These are phyloP conservation scores for Vitis hybrid DNA, from an alignment of 177 flowering plant genomes.

Conservation along the genomic window DNA sequence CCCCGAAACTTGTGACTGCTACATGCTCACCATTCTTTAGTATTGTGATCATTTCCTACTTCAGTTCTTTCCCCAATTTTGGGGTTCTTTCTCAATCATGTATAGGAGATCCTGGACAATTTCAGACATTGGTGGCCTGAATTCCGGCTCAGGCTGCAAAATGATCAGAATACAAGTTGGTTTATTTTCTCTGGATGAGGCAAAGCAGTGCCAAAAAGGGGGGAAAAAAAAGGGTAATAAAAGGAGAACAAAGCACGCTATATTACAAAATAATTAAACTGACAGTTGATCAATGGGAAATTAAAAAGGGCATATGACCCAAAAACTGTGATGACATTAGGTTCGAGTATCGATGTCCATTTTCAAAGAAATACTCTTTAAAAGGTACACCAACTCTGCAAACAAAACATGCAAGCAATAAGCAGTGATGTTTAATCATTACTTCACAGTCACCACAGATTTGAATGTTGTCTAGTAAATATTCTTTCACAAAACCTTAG, in stretches of 20 bases:
- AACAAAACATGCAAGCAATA: too few species aligned
- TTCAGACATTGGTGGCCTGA: constrained; percentile 72
- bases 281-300: too few species aligned
- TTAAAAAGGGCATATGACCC: too few species aligned
- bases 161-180: not conserved
- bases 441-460: too few species aligned
- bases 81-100: constrained; percentile 33
- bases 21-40: constrained; percentile 1
- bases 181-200: not conserved
- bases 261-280: too few species aligned
- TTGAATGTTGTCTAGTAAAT: too few species aligned
- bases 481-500: too few species aligned
- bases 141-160: constrained; percentile 68
- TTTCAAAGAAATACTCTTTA: too few species aligned
- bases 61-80: not conserved
- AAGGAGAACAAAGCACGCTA: not conserved
- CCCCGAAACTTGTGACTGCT: not conserved
- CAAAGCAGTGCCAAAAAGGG: not conserved
- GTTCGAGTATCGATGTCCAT: too few species aligned
- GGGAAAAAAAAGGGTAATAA: not conserved
- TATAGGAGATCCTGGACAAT: constrained; percentile 49
- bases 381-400: too few species aligned
- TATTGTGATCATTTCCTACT: not conserved
- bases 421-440: too few species aligned
- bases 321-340: too few species aligned